A percentile compares a stretch with the other conserved stretches of the same genome.
Conservation (phyloP, 2,329 filamentous ascomycete genomes). For the Zasmidium cellare region DNA sequence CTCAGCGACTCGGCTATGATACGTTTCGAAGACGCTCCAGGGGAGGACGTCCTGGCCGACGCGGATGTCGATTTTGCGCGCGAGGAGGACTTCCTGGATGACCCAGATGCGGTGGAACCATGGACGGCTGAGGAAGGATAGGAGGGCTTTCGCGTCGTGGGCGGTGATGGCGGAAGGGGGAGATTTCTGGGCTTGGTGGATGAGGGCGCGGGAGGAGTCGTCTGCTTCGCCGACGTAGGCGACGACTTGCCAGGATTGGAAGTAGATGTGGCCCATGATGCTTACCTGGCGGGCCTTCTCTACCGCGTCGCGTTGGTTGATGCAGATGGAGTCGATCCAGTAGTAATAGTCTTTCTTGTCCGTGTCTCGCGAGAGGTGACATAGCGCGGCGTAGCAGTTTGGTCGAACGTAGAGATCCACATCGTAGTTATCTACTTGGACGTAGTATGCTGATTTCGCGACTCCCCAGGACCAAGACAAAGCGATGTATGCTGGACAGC, state of each 20-base stretch:
- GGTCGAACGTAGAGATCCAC: background rate
- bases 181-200: background rate
- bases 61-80: background rate
- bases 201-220: background rate
- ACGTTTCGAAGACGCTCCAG: background rate
- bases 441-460: background rate
- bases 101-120: slow-evolving; percentile 7
- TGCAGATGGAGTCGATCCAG: slow-evolving; percentile 7
- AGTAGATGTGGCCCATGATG: slow-evolving; percentile 2
- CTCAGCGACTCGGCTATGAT: background rate
- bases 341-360: background rate
- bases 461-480: background rate
- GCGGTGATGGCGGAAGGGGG: background rate
- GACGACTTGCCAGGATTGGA: background rate
- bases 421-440: background rate
- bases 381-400: background rate
- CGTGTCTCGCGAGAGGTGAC: background rate
- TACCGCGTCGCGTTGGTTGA: slow-evolving; percentile 1
- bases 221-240: slow-evolving; percentile 2
- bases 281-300: slow-evolving; percentile 3
- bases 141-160: background rate
- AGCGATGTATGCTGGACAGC: background rate
- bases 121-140: background rate
- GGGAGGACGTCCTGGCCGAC: background rate
- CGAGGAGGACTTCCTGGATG: slow-evolving; percentile 1